A percentile compares a stretch with the other conserved stretches of the same genome.
Evolutionary conservation across 495 filamentous ascomycete species (phyloP).

Genomic region (Daldinia decipiens): DNA sequence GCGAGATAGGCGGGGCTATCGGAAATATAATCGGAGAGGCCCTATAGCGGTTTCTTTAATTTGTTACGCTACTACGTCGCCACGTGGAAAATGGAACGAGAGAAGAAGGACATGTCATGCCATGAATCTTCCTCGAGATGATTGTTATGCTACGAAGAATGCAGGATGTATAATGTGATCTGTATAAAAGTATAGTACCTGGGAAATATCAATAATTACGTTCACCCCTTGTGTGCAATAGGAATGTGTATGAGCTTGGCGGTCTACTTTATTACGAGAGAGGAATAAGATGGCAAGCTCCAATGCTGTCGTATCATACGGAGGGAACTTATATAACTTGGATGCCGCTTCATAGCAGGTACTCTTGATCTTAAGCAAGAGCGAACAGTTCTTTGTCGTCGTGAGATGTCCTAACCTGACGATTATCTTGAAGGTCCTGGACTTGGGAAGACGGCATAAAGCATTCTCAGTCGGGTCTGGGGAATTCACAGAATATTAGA

Average conservation of each 20-base stretch:
- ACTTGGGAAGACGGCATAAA: too few relatives aligned
- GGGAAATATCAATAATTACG: background rate
- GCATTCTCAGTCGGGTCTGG: too few relatives aligned
- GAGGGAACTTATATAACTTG: too few relatives aligned
- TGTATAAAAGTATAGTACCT: background rate
- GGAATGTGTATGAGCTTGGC: background rate
- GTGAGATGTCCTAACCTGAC: too few relatives aligned
- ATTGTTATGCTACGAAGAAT: background rate
- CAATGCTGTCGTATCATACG: too few relatives aligned
- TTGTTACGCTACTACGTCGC: background rate
- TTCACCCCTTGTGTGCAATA: background rate
- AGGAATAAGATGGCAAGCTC: background rate
- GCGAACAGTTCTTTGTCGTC: too few relatives aligned
- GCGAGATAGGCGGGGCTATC: slow-evolving; percentile 69
- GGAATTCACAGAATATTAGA: too few relatives aligned
- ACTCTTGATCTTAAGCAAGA: too few relatives aligned
- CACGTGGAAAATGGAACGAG: background rate
- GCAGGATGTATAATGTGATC: slow-evolving; percentile 2
- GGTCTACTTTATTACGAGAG: background rate
- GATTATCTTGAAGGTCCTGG: too few relatives aligned
- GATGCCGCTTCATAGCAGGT: too few relatives aligned
- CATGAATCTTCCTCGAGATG: background rate
- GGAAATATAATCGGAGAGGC: slow-evolving; percentile 59
- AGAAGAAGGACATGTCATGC: background rate
- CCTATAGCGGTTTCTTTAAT: slow-evolving; percentile 7